Conservation (phyloP, 2,329 filamentous ascomycete species). For the Sporothrix brunneoviolacea region DNA sequence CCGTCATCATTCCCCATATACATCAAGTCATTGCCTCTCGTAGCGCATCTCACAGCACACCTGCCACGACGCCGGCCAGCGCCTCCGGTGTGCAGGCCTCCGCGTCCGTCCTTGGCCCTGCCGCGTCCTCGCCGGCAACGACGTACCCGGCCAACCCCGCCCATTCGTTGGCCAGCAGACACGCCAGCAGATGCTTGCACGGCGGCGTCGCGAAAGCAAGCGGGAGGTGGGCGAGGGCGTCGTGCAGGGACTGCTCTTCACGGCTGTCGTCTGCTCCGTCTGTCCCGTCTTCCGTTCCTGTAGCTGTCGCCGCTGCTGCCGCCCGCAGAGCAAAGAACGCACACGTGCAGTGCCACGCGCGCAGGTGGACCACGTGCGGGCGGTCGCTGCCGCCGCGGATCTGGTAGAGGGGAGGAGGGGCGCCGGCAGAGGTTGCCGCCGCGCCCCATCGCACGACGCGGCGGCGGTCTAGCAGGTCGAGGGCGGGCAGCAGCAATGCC, state of each 20-base stretch:
- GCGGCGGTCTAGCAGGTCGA: slow-evolving; percentile 78
- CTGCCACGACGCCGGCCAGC: slow-evolving; percentile 61
- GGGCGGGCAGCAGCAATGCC: slow-evolving; percentile 69
- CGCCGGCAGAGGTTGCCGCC: neutral
- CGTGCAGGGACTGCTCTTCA: slow-evolving; percentile 1
- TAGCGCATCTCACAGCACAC: slow-evolving; percentile 21
- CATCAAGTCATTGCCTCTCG: too few relatives aligned
- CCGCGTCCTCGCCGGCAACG: slow-evolving; percentile 45
- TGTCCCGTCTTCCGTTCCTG: slow-evolving; percentile 10
- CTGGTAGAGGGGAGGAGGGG: slow-evolving; percentile 22
- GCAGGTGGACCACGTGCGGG: slow-evolving; percentile 64
- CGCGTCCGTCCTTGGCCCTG: neutral
- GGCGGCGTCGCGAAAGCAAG: slow-evolving; percentile 32
- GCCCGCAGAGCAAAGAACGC: slow-evolving; percentile 67
- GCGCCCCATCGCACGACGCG: slow-evolving; percentile 54
- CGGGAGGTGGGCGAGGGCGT: neutral
- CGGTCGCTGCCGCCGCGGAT: slow-evolving; percentile 21
- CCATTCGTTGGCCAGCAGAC: slow-evolving; percentile 65
- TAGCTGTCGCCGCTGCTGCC: neutral
- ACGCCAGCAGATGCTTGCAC: slow-evolving; percentile 89
- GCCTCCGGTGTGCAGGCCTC: slow-evolving; percentile 41
- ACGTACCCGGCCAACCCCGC: slow-evolving; percentile 48
- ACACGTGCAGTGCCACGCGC: slow-evolving; percentile 84
- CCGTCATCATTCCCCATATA: too few relatives aligned
- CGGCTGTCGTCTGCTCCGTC: too few relatives aligned